A percentile compares a stretch with the other conserved stretches of the same genome.
Conservation (phyloP, 306 rosid species). For the Prunus dulcis region DNA sequence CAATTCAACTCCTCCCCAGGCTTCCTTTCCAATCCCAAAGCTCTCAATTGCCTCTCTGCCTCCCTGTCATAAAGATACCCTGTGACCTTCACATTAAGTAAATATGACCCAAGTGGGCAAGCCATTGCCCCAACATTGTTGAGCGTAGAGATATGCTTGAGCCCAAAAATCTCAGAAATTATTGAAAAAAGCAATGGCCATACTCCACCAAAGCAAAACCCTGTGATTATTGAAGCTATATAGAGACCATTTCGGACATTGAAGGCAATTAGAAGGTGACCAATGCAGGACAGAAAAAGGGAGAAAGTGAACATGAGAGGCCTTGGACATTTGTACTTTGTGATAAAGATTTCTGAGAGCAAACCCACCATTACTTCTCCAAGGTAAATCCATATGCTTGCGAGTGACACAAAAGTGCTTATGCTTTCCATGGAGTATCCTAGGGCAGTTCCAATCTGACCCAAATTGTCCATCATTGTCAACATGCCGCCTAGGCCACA, state of each 20-base stretch:
- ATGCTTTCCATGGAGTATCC: conserved; percentile 9
- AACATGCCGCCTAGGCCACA: conserved; percentile 14
- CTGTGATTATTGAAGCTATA: conserved; percentile 23
- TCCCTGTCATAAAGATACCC: conserved; percentile 28
- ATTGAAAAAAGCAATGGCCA: conserved; percentile 28
- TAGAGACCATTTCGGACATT: conserved; percentile 26
- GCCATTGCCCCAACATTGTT: conserved; percentile 25
- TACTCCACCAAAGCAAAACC: conserved; percentile 28
- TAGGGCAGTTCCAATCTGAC: conserved; percentile 20
- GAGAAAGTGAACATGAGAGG: conserved; percentile 31
- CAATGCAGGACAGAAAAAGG: conserved; percentile 27
- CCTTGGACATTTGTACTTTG: conserved; percentile 30
- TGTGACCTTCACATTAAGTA: conserved; percentile 30
- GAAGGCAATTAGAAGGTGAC: conserved; percentile 39
- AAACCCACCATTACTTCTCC: conserved; percentile 2
- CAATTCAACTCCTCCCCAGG: conserved; percentile 23
- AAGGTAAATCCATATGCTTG: conserved; percentile 17
- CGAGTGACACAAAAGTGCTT: conserved; percentile 20
- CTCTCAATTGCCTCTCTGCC: conserved; percentile 23
- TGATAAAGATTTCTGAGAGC: conserved; percentile 16
- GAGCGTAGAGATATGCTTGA: conserved; percentile 28
- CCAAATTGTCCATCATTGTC: conserved; percentile 22
- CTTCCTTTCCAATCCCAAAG: conserved; percentile 10
- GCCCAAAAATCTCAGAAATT: conserved; percentile 29
- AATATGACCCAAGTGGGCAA: conserved; percentile 31